Conservation (phyloP, 1,139 yeast genomes). For the Zygosaccharomyces sapae region DNA sequence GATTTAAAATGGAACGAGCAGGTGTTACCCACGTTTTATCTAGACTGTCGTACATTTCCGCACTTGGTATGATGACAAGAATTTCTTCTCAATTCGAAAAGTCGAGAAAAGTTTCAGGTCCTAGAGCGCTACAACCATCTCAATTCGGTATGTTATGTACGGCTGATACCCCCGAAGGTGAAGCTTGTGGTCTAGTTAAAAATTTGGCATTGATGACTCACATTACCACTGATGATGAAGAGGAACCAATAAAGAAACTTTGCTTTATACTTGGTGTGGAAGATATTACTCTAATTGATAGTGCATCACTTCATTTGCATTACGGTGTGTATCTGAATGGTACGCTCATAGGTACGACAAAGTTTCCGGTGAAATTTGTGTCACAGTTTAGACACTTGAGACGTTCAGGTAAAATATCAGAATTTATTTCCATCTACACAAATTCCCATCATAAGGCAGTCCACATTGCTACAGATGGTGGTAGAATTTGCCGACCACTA, state of each 20-base stretch:
- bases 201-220: constrained; percentile 97
- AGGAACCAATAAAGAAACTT: constrained; percentile 72
- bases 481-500: constrained; percentile 94
- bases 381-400: constrained; percentile 71
- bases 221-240: constrained; percentile 97
- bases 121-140: constrained; percentile 98
- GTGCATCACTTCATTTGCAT: constrained; percentile 76
- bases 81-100: constrained; percentile 97
- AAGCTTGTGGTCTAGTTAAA: constrained; percentile 97
- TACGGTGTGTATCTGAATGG: constrained; percentile 89
- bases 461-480: constrained; percentile 98
- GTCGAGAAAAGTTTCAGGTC: constrained; percentile 96
- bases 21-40: constrained; percentile 97
- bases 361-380: constrained; percentile 81
- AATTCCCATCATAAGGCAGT: constrained; percentile 89
- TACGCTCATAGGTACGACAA: constrained; percentile 84
- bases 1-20: constrained; percentile 99
- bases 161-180: constrained; percentile 99
- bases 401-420: constrained; percentile 81
- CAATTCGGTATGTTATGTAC: constrained; percentile 99
- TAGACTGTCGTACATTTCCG: constrained; percentile 86
- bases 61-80: constrained; percentile 99
- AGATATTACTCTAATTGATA: constrained; percentile 73
- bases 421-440: constrained; percentile 84
- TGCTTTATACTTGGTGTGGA: constrained; percentile 89